Percentiles rank a stretch among this genome's conserved stretches.
Evolutionary conservation across 345 rosid genomes (phyloP).

Genomic region (Populus nigra): DNA sequence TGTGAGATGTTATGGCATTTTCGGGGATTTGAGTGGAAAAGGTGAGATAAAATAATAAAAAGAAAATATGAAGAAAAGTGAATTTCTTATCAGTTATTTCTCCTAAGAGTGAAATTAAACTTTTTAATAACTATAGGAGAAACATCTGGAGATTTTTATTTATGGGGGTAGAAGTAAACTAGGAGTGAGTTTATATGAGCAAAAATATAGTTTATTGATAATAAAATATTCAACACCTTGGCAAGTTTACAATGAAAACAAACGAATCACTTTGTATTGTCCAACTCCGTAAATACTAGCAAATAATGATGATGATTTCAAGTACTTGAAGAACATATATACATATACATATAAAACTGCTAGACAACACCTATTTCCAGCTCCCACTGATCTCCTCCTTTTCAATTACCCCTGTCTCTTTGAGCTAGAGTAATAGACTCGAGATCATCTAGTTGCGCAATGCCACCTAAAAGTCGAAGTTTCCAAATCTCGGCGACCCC

Average conservation of each 20-base stretch:
- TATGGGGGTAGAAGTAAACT: not conserved
- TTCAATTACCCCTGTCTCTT: not conserved
- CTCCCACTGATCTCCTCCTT: not conserved
- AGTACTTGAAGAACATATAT: too few species aligned
- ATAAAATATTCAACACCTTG: not conserved
- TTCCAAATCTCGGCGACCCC: slow-evolving; percentile 41
- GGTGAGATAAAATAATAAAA: not conserved
- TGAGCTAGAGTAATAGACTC: not conserved
- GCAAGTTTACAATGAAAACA: not conserved
- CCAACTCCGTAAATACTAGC: not conserved
- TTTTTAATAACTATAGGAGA: not conserved
- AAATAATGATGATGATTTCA: too few species aligned
- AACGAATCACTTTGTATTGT: not conserved
- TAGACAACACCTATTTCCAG: too few species aligned
- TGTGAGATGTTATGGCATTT: too few species aligned
- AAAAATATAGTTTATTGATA: not conserved
- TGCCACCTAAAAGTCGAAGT: slow-evolving; percentile 36
- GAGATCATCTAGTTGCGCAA: slow-evolving; percentile 1
- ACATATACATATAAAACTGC: too few species aligned
- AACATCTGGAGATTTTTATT: not conserved
- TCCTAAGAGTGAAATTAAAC: not conserved
- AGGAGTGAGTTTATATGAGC: too few species aligned
- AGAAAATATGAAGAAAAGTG: not conserved
- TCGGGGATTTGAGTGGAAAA: not conserved
- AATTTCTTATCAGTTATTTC: not conserved